Base-by-base conservation (phyloP, 1,139 yeast genomes). In the Kazachstania sp. region DNA sequence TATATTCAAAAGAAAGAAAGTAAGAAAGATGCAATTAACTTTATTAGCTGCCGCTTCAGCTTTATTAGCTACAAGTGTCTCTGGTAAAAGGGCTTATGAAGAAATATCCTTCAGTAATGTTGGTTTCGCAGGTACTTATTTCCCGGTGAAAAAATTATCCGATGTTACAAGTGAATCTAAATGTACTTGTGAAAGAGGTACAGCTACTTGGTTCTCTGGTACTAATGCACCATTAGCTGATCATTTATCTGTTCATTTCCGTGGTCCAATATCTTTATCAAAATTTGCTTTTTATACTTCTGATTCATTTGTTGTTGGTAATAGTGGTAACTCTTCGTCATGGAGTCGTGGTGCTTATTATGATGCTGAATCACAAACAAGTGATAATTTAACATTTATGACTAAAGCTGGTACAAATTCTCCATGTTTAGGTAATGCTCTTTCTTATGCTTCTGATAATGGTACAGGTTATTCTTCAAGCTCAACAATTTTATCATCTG, bases 241-340 rank as follows among this genome's bases (percentile, higher is more conserved):
- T 55, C 86, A 80, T 58, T 68, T 84, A 46, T 80, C 88, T n/a
- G 86, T 83, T 32, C 94, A 84, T 64, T 77, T 83, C 66, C 79
- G 94, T 72, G 94, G 94, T 55, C 94, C 94, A 20, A 63, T 83
- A 52, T 70, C 70, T 51, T 71, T 82, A 59, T 70, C 70, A 53
- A 77, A 81, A 59, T 83, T 83, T 64, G 90, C 80, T 45, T 84
- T 73, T 53, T 83, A 81, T 67, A 66, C 74, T 20, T 51, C 72
- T 29, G 68, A 68, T 31, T 53, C 63, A 23, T 70, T 67, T 51
- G 50, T 49, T 13, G 52, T 61, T 4, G 55, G 53, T 43, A 67
- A 56, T 42, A 50, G 45, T 38, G 57, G 65, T 36, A 51, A 66
- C 13, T 66, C 72, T 16, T 52, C 63, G 20, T 63, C 57, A 23